phyloP scores from a whole-genome alignment of 2,329 filamentous ascomycete genomes.

The Talaromyces sp. region DNA sequence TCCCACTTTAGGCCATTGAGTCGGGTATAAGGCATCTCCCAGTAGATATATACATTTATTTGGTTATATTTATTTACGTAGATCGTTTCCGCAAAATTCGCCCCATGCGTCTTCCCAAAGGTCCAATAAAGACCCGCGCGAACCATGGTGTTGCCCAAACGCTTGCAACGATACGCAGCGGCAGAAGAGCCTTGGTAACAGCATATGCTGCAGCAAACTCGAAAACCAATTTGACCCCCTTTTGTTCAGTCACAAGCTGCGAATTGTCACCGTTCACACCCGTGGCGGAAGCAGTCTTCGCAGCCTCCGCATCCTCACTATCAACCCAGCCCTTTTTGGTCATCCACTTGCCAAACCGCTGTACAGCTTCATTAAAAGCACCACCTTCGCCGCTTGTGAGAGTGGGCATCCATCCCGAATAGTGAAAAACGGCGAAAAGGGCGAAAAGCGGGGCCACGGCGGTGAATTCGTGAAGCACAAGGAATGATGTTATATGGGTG shows the following conservation, averaged over 20 bases:
- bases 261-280: conserved; percentile 18
- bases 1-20: neutral
- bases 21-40: neutral
- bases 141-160: conserved; percentile 93
- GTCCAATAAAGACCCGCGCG: conserved; percentile 60
- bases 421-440: conserved; percentile 75
- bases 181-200: conserved; percentile 79
- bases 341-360: conserved; percentile 73
- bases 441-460: conserved; percentile 75
- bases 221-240: conserved; percentile 52
- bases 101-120: conserved; percentile 37
- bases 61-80: neutral
- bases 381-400: conserved; percentile 30
- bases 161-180: conserved; percentile 70
- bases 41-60: neutral
- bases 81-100: conserved; percentile 33
- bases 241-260: conserved; percentile 22
- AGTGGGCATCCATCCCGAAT: conserved; percentile 67
- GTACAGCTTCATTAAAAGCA: conserved; percentile 57
- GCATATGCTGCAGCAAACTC: conserved; percentile 86
- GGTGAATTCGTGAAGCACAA: conserved; percentile 88
- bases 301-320: conserved; percentile 43
- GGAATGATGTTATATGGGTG: conserved; percentile 78
- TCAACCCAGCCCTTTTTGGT: conserved; percentile 74
- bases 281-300: conserved; percentile 26